A percentile compares a stretch with the other conserved stretches of the same genome.
These are phyloP conservation scores for Sedum album DNA, from an alignment of 164 flowering plant species.

Conservation along the genomic window DNA sequence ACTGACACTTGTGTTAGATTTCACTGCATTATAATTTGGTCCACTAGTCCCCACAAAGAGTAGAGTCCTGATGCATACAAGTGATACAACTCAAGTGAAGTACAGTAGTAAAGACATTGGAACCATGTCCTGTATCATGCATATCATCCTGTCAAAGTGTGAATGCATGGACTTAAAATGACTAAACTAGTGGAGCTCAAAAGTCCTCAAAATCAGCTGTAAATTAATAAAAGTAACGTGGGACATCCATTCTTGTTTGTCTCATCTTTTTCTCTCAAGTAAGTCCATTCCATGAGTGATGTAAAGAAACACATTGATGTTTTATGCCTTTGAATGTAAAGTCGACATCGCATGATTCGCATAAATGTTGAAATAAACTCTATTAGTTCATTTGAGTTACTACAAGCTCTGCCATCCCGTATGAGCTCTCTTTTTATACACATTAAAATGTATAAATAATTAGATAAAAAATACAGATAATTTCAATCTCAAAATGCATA, in stretches of 20 bases:
- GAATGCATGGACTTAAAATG: background rate
- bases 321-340: too few relatives aligned
- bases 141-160: background rate
- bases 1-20: background rate
- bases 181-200: background rate
- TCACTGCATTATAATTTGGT: background rate
- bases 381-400: too few relatives aligned
- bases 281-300: too few relatives aligned
- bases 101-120: background rate
- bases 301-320: background rate
- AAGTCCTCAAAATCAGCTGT: background rate
- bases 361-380: too few relatives aligned
- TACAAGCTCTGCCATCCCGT: too few relatives aligned
- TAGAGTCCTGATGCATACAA: background rate
- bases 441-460: too few relatives aligned
- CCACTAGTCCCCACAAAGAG: background rate
- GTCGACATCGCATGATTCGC: too few relatives aligned
- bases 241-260: background rate
- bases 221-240: too few relatives aligned
- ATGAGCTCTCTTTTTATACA: too few relatives aligned
- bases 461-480: too few relatives aligned
- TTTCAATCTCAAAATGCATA: too few relatives aligned
- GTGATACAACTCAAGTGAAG: background rate
- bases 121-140: background rate
- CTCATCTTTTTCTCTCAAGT: background rate